These are phyloP conservation scores for Metschnikowia kofuensis DNA, from an alignment of 805 yeast genomes.

Conservation along the genomic window DNA sequence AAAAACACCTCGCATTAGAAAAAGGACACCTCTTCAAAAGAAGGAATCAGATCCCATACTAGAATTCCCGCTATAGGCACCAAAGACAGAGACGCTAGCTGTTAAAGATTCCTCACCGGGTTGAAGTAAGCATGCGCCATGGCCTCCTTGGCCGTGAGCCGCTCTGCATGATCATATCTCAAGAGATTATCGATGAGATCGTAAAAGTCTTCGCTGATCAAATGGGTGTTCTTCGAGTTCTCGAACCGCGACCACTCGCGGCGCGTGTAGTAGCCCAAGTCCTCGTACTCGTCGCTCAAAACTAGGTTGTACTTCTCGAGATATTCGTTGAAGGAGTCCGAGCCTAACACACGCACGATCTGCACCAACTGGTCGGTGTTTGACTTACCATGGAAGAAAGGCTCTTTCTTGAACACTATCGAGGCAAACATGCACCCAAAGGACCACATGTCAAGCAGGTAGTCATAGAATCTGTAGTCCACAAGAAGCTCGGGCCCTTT, in stretches of 20 bases:
- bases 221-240: conserved; percentile 49
- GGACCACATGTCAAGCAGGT: conserved; percentile 87
- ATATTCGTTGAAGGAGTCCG: conserved; percentile 68
- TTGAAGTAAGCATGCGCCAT: conserved; percentile 73
- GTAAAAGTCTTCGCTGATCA: conserved; percentile 53
- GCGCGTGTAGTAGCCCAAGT: conserved; percentile 62
- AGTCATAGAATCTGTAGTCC: conserved; percentile 80
- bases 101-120: conserved; percentile 15
- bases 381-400: conserved; percentile 88
- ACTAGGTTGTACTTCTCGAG: conserved; percentile 65
- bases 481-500: conserved; percentile 90
- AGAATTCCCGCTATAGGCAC: too few species aligned
- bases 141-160: conserved; percentile 87
- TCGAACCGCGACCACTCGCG: conserved; percentile 67
- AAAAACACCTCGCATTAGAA: too few species aligned
- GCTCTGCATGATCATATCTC: conserved; percentile 81
- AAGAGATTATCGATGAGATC: conserved; percentile 73
- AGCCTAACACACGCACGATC: conserved; percentile 84
- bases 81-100: too few species aligned
- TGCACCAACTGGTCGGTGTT: conserved; percentile 90
- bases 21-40: too few species aligned
- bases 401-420: conserved; percentile 84
- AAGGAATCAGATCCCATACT: too few species aligned
- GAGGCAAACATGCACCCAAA: conserved; percentile 90
- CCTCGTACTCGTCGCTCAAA: conserved; percentile 77